Evolutionary conservation across 805 yeast species (phyloP).

Genomic region (Monosporozyma aquatica): DNA sequence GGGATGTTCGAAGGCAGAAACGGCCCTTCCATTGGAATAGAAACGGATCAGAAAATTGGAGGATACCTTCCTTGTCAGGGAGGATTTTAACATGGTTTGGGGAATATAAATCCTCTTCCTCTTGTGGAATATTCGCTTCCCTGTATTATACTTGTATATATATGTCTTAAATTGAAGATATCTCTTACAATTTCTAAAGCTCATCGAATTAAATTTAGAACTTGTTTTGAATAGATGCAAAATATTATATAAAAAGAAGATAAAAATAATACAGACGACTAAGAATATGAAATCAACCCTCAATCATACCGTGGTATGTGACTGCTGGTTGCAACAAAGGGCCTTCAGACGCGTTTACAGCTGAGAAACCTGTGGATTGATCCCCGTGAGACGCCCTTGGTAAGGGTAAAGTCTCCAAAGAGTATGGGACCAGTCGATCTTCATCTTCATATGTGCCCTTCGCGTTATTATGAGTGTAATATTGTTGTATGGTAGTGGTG

Average conservation of each 20-base stretch:
- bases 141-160: no score
- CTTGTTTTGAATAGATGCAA: background rate
- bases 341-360: background rate
- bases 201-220: conserved; percentile 1
- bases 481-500: background rate
- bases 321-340: background rate
- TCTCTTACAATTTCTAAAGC: background rate
- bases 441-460: no score
- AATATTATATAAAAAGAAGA: no score
- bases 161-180: background rate
- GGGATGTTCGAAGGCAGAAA: conserved; percentile 19
- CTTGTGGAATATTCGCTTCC: no score
- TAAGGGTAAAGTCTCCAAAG: background rate
- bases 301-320: background rate
- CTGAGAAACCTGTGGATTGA: background rate
- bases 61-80: no score
- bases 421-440: background rate
- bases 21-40: background rate
- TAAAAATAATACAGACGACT: no score
- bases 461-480: no score
- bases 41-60: no score
- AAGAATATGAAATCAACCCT: background rate
- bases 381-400: background rate
- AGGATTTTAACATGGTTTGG: no score
- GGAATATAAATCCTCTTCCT: no score